These are phyloP conservation scores for Pseudogymnoascus sp. DNA, from an alignment of 2,329 filamentous ascomycete genomes.

Conservation along the genomic window DNA sequence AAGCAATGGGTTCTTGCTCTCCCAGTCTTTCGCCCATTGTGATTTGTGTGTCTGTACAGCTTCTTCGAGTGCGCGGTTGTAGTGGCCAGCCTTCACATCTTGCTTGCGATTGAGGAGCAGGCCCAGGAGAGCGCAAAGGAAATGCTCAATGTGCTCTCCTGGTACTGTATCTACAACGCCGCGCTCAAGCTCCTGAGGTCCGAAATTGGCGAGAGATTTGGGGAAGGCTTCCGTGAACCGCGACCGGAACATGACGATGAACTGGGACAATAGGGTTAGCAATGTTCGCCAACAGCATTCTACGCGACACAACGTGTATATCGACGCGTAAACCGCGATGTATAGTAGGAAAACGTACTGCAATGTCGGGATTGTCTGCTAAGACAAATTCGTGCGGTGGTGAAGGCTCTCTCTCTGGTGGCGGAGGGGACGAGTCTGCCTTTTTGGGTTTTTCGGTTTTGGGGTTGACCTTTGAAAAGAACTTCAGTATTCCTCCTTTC, in stretches of 20 bases:
- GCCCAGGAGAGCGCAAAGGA: slow-evolving; percentile 81
- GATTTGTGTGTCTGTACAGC: slow-evolving; percentile 74
- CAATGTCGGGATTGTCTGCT: slow-evolving; percentile 84
- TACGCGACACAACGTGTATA: slow-evolving; percentile 48
- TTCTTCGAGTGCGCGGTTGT: slow-evolving; percentile 87
- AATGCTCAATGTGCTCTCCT: slow-evolving; percentile 75
- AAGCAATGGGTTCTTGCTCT: slow-evolving; percentile 70
- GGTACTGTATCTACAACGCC: slow-evolving; percentile 71
- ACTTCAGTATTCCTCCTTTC: slow-evolving; percentile 55
- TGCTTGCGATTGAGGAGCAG: slow-evolving; percentile 95
- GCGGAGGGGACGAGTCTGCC: slow-evolving; percentile 46
- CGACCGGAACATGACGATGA: slow-evolving; percentile 95
- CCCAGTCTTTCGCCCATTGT: slow-evolving; percentile 85
- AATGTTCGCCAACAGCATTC: slow-evolving; percentile 19
- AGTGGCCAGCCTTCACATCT: slow-evolving; percentile 91
- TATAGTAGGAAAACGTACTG: slow-evolving; percentile 54
- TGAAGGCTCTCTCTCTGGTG: slow-evolving; percentile 74
- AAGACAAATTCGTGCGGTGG: slow-evolving; percentile 85
- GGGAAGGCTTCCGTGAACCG: slow-evolving; percentile 87
- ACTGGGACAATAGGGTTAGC: slow-evolving; percentile 47
- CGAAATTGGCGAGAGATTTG: slow-evolving; percentile 78
- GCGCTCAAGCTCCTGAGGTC: slow-evolving; percentile 88
- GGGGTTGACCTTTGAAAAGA: slow-evolving; percentile 45
- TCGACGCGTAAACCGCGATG: slow-evolving; percentile 30
- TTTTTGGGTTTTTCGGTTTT: slow-evolving; percentile 41